Conservation (phyloP, 257 asterid species). For the Solanum neorickii region DNA sequence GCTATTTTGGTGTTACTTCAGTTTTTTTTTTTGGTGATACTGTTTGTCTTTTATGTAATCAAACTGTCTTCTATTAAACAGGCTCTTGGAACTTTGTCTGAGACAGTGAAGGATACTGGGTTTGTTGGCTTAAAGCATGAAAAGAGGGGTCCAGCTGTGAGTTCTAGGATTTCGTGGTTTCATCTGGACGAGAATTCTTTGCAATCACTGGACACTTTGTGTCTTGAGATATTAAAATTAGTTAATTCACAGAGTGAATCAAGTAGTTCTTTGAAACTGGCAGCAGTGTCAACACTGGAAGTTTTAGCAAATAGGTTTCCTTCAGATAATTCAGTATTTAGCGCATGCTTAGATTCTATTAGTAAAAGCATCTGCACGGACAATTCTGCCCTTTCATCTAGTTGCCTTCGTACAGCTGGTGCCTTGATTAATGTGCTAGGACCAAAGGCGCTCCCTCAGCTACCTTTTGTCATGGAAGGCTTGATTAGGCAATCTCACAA, state of each 20-base stretch:
- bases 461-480: conserved; percentile 58
- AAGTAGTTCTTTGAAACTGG: conserved; percentile 45
- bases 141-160: conserved; percentile 32
- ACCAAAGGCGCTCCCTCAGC: conserved; percentile 64
- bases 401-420: conserved; percentile 67
- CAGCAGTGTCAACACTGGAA: conserved; percentile 68
- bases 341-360: conserved; percentile 66
- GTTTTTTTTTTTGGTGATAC: neutral
- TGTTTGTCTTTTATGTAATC: neutral
- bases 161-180: conserved; percentile 49
- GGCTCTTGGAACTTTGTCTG: conserved; percentile 81
- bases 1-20: neutral
- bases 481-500: conserved; percentile 36
- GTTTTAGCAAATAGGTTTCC: conserved; percentile 48
- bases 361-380: conserved; percentile 46
- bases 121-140: conserved; percentile 17
- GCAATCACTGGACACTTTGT: conserved; percentile 34
- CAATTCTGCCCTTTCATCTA: conserved; percentile 49
- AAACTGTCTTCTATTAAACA: conserved; percentile 17
- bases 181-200: conserved; percentile 39
- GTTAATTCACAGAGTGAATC: conserved; percentile 32
- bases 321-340: conserved; percentile 43
- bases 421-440: conserved; percentile 79
- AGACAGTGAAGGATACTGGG: conserved; percentile 49
- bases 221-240: conserved; percentile 46